Conservation (phyloP, 305 asterid genomes). For the Rubia tinctorum region DNA sequence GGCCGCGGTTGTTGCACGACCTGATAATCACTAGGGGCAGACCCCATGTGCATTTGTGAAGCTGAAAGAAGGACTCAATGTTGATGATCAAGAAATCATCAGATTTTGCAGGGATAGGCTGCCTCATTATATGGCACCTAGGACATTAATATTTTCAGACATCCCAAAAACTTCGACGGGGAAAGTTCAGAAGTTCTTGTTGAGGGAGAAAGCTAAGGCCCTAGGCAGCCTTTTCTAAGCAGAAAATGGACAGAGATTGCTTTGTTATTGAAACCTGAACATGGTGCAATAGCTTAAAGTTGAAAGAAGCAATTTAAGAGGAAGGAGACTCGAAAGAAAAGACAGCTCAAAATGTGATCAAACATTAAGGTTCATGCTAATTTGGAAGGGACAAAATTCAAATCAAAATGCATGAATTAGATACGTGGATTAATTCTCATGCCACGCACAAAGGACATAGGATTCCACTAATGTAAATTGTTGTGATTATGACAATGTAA, state of each 20-base stretch:
- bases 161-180: slow-evolving; percentile 84
- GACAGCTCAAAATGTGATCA: too few relatives aligned
- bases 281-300: too few relatives aligned
- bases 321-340: too few relatives aligned
- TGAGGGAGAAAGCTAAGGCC: slow-evolving; percentile 76
- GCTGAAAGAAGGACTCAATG: slow-evolving; percentile 63
- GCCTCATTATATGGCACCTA: slow-evolving; percentile 94
- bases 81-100: slow-evolving; percentile 41
- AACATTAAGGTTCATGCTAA: too few relatives aligned
- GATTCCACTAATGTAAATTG: too few relatives aligned
- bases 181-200: slow-evolving; percentile 71
- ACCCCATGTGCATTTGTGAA: slow-evolving; percentile 89
- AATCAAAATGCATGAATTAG: too few relatives aligned
- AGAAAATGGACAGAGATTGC: neutral
- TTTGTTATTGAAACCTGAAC: too few relatives aligned
- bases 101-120: slow-evolving; percentile 55
- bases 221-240: slow-evolving; percentile 59
- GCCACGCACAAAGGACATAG: too few relatives aligned
- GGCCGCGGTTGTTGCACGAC: slow-evolving; percentile 87
- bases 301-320: too few relatives aligned
- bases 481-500: too few relatives aligned
- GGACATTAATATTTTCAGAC: slow-evolving; percentile 66
- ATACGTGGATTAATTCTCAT: too few relatives aligned
- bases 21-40: slow-evolving; percentile 91
- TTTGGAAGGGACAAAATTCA: too few relatives aligned